Evolutionary conservation across 2,329 filamentous ascomycete species (phyloP), one percentile per base, ranked within the genome.

Genomic region (Aspergillus tubingensis): DNA sequence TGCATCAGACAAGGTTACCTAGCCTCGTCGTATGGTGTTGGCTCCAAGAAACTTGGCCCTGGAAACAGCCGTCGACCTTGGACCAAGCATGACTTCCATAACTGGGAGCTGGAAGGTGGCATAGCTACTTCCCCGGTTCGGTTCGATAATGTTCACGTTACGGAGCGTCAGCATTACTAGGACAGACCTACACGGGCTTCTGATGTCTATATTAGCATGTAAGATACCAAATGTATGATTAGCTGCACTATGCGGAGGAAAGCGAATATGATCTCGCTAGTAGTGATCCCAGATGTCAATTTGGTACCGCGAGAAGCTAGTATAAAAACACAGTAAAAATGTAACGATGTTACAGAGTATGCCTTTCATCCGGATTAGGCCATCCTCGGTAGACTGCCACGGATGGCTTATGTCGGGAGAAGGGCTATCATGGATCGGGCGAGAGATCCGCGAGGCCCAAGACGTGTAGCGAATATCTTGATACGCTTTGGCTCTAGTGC

Each of bases 1-100:
- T 85, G 83, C 69, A 77, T 89, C 39, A 79, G 81, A 21, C 82
- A 81, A 57, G 87, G 83, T 5, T 83, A 83, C 72, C 74, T 85
- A 62, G 76, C 86, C n/a, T 83, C 74, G 23, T 64, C 70, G 74
- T 63, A 75, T 73, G 72, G 78, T 54, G 63, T 75, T 77, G 68
- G 76, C 57, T 54, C 74, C 68, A 27, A 73, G 69, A 49, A 72
- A 68, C 64, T 68, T 11, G 60, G 59, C 7, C 47, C 19, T 27
- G 58, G 56, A 39, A 47, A 53, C 6, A 38, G 52, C 8, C 30
- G 54, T 23, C 58, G 57, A 8, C 65, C 67, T 3, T 70, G 67
- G 69, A 68, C 67, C 66, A 59, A 57, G 19, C 65, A 60, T 27
- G 39, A 64, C 43, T 67, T 63, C 41, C 21, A 43, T n/a, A 49